Percentiles rank a stretch among this genome's conserved stretches.
Evolutionary conservation across 176 grass and related monocot species (phyloP).

Genomic region (Aegilops speltoides): DNA sequence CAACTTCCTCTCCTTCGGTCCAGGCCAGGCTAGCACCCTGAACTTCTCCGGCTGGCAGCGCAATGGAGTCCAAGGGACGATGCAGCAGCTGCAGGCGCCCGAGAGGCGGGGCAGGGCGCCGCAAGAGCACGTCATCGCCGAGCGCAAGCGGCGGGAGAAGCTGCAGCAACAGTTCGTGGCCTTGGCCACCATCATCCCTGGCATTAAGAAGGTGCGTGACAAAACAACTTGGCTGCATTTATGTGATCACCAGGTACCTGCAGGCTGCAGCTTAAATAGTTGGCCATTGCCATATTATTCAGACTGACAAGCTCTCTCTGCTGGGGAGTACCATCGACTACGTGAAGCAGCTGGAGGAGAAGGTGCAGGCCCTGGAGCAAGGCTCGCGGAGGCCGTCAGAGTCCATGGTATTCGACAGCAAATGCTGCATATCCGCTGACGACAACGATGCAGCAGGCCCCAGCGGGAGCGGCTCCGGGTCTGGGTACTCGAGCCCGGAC

Average conservation of each 20-base stretch:
- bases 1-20: slow-evolving; percentile 35
- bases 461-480: background rate
- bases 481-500: background rate
- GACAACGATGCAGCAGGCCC: background rate
- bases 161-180: slow-evolving; percentile 65
- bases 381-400: slow-evolving; percentile 28
- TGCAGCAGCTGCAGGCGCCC: slow-evolving; percentile 3
- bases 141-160: slow-evolving; percentile 65
- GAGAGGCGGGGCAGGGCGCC: slow-evolving; percentile 43
- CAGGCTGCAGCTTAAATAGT: too few species aligned
- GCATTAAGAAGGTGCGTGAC: slow-evolving; percentile 54
- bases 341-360: slow-evolving; percentile 55
- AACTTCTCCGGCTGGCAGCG: slow-evolving; percentile 42
- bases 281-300: background rate
- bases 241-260: background rate
- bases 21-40: slow-evolving; percentile 21
- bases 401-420: slow-evolving; percentile 38
- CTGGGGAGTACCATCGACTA: slow-evolving; percentile 40
- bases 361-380: slow-evolving; percentile 44
- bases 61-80: slow-evolving; percentile 1
- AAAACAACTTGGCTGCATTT: background rate
- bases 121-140: slow-evolving; percentile 65
- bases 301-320: slow-evolving; percentile 52
- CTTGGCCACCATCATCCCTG: slow-evolving; percentile 56
- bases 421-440: slow-evolving; percentile 24